Evolutionary conservation across 345 rosid genomes (phyloP).

Genomic region (Noccaea caerulescens): DNA sequence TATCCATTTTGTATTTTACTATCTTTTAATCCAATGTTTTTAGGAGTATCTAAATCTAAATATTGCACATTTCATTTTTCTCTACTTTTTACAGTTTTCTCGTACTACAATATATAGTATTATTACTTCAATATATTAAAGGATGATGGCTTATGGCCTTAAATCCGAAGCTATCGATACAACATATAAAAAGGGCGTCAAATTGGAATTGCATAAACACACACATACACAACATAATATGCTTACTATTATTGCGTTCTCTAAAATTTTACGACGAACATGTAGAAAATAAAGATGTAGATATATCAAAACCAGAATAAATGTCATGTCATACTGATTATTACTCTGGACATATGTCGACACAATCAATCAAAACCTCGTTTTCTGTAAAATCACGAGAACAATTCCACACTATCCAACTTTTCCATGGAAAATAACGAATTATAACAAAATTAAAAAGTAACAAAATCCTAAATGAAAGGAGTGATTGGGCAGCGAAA

Average conservation of each 20-base stretch:
- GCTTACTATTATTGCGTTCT: neutral
- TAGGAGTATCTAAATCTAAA: neutral
- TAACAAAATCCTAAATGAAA: slow-evolving; percentile 7
- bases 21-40: neutral
- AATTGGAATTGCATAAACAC: neutral
- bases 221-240: neutral
- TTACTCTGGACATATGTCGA: slow-evolving; percentile 4
- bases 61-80: neutral
- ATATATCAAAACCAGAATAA: slow-evolving; percentile 15
- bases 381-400: slow-evolving; percentile 29
- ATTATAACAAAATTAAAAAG: neutral
- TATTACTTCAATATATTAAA: slow-evolving; percentile 1
- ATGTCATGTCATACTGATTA: slow-evolving; percentile 7
- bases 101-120: neutral
- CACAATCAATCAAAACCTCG: slow-evolving; percentile 29
- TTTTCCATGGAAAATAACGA: slow-evolving; percentile 19
- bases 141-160: neutral
- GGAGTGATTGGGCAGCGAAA: slow-evolving; percentile 18
- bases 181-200: neutral
- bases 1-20: slow-evolving; percentile 15
- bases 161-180: neutral
- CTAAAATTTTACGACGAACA: neutral
- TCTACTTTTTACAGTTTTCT: neutral
- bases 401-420: slow-evolving; percentile 5
- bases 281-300: neutral